Evolutionary conservation across 2,329 filamentous ascomycete species (phyloP), one percentile per base, ranked within the genome.

Genomic region (Chaetomium olivaceum): DNA sequence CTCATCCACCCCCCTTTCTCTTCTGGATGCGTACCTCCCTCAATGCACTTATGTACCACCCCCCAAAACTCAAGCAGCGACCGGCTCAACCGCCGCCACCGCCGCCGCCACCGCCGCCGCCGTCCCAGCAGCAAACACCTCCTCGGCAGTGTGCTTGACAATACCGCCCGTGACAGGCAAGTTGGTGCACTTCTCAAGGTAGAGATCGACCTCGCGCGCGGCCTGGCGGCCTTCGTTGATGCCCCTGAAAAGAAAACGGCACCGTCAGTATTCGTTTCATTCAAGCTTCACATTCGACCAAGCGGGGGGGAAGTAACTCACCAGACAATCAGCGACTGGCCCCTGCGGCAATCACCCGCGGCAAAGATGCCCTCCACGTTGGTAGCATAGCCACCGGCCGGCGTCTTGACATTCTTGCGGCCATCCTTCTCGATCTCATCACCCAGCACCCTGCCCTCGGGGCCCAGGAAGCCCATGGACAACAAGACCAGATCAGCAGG

Each of bases 161-260:
- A 98, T 97, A 77, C 94, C 94, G 76, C 94, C 94, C 39, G 93
- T 96, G 63, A 96, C 91, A 11, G 94, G 94, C 57, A 98, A 85
- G 74, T 86, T 86, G 65, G 91, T 93, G 75, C 87, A 86, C 69
- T 90, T 87, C 78, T 91, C 91, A 54, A 98, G 89, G 83, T 87
- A 97, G 61, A 92, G 79, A 77, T 98, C 94, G 64, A 97, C 91
- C 78, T 98, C 93, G 68, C 94, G 91, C 74, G 94, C 94, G 73
- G 91, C 90, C 82, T 95, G 91, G 73, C 94, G 91, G 74, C 94
- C 94, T 81, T 98, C 94, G 77, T 98, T 98, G 83, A 98, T 98
- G 77, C 93, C 94, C 90, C 89, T 91, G 69, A 29, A 46, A 60
- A 29, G 46, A 60, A 11, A 27, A 46, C 57, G 8, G 58, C 27